phyloP scores from a whole-genome alignment of 805 yeast genomes.

The Brettanomyces custersianus region DNA sequence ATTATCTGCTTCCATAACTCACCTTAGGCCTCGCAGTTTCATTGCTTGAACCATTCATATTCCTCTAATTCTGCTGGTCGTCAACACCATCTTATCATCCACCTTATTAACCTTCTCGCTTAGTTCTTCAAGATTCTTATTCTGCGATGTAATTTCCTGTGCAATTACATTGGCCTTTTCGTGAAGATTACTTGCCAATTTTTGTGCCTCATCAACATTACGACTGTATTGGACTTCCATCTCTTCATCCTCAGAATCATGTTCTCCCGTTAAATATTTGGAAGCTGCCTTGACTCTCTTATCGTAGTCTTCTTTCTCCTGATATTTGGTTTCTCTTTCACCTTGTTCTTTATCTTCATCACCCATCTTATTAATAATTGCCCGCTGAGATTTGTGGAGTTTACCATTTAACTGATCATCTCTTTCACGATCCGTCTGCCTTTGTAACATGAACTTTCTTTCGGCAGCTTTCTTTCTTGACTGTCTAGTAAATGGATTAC shows the following conservation, averaged over 20 bases:
- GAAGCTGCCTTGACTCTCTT: constrained; percentile 48
- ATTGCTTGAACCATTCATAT: constrained; percentile 10
- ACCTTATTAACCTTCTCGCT: constrained; percentile 78
- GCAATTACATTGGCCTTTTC: constrained; percentile 65
- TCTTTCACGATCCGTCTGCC: constrained; percentile 22
- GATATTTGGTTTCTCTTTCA: constrained; percentile 18
- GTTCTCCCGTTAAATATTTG: constrained; percentile 70
- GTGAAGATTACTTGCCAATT: constrained; percentile 61
- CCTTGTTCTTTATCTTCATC: constrained; percentile 16
- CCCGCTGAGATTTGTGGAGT: constrained; percentile 20
- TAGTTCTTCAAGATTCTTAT: constrained; percentile 59
- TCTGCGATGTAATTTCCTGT: constrained; percentile 73
- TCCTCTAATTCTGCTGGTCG: constrained; percentile 25
- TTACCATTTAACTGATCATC: constrained; percentile 19
- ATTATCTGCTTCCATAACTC: no score
- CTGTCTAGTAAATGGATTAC: constrained; percentile 84
- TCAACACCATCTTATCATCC: constrained; percentile 57
- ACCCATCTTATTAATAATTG: constrained; percentile 38
- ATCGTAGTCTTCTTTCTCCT: constrained; percentile 42
- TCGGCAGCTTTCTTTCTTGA: constrained; percentile 69
- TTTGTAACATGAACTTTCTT: constrained; percentile 49
- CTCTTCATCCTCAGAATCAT: constrained; percentile 85
- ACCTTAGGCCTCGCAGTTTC: no score
- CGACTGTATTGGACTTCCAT: constrained; percentile 81
- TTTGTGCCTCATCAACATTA: constrained; percentile 71